Percentiles rank a stretch among this genome's conserved stretches.
Evolutionary conservation across 306 rosid genomes (phyloP).

Genomic region (Quercus aquifolioides): DNA sequence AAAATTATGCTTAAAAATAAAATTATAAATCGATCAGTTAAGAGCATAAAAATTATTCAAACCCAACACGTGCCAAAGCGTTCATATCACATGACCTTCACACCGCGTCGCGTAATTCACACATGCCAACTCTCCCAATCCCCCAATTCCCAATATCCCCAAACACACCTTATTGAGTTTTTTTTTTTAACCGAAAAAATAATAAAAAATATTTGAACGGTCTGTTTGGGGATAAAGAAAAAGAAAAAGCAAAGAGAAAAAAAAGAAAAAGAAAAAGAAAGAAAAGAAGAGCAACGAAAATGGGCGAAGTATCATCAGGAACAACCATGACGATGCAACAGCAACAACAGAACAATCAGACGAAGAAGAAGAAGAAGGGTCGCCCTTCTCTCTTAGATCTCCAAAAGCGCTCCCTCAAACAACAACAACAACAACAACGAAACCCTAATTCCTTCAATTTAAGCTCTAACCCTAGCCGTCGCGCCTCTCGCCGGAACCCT

Average conservation of each 20-base stretch:
- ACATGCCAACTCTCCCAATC: background rate
- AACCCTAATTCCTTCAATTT: conserved; percentile 35
- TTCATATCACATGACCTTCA: background rate
- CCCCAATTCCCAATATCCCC: background rate
- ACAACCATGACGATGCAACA: conserved; percentile 40
- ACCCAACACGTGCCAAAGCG: background rate
- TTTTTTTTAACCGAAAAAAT: background rate
- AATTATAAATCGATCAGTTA: too few relatives aligned
- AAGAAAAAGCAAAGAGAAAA: conserved; percentile 23
- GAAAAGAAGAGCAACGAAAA: conserved; percentile 16
- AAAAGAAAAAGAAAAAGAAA: background rate
- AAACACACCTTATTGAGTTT: background rate
- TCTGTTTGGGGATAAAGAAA: conserved; percentile 44
- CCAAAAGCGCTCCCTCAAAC: conserved; percentile 74
- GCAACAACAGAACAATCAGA: background rate
- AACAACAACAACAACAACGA: conserved; percentile 39
- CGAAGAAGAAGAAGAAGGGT: conserved; percentile 88
- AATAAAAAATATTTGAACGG: background rate
- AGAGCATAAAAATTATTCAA: too few relatives aligned
- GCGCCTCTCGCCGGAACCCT: conserved; percentile 26
- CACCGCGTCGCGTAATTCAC: background rate
- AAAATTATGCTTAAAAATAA: too few relatives aligned
- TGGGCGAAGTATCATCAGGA: conserved; percentile 75
- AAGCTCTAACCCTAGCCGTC: conserved; percentile 28
- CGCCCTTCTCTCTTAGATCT: conserved; percentile 98